These are phyloP conservation scores for Eimeria necatrix DNA, from an alignment of 169 alveolate genomes.

Conservation along the genomic window DNA sequence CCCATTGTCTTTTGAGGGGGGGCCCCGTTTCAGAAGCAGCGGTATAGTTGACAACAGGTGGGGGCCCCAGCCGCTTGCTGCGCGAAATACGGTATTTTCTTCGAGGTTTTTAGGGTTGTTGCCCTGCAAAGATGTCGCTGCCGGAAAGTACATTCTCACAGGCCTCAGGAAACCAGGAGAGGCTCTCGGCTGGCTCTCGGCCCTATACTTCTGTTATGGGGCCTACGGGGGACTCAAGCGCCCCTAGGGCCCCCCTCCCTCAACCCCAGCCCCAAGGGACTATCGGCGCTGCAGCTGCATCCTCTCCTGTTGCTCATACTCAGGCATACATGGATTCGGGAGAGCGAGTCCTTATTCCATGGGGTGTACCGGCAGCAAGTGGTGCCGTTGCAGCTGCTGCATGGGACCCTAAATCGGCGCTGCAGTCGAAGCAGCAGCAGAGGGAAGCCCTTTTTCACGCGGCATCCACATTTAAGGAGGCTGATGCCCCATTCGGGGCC, in stretches of 20 bases:
- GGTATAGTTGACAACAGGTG: not conserved
- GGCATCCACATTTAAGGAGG: not conserved
- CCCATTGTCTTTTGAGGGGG: not conserved
- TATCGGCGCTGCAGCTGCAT: not conserved
- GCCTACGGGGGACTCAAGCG: not conserved
- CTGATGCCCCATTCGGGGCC: not conserved
- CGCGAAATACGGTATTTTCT: not conserved
- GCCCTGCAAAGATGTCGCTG: not conserved
- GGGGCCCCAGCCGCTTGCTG: constrained; percentile 16
- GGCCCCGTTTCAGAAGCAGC: not conserved
- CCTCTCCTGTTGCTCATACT: not conserved
- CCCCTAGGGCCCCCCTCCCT: not conserved
- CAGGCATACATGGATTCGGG: constrained; percentile 8
- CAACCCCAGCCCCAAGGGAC: not conserved
- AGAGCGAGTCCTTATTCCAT: not conserved
- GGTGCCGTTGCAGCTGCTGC: constrained; percentile 13
- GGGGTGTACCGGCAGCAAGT: not conserved
- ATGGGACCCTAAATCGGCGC: not conserved
- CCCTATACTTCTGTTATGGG: not conserved
- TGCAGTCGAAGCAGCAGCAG: not conserved
- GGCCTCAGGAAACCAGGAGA: constrained; percentile 6
- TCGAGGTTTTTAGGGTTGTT: not conserved
- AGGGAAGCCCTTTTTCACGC: not conserved
- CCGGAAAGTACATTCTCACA: not conserved
- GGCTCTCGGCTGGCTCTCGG: not conserved